phyloP scores from a whole-genome alignment of 768 basidiomycete genomes.

The Ramaria sp. region DNA sequence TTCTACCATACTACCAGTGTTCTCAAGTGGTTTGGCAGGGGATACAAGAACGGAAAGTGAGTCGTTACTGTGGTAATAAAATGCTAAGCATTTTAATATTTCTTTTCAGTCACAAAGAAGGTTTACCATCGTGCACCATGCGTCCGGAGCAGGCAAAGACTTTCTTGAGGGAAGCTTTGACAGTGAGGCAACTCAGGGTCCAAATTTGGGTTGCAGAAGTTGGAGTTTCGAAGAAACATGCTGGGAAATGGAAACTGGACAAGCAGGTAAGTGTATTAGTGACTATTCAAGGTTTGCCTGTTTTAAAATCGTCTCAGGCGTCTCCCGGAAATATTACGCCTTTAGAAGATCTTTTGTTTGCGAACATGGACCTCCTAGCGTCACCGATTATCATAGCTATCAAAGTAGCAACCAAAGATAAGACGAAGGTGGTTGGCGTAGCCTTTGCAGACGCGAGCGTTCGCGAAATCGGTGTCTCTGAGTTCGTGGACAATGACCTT shows the following conservation, averaged over 20 bases:
- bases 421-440: constrained; percentile 65
- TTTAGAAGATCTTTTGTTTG: constrained; percentile 80
- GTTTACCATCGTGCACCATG: constrained; percentile 66
- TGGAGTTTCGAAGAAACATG: constrained; percentile 58
- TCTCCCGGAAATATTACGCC: constrained; percentile 58
- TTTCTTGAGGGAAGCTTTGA: constrained; percentile 82
- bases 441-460: constrained; percentile 88
- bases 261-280: constrained; percentile 49
- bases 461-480: constrained; percentile 77
- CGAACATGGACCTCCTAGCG: constrained; percentile 63
- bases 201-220: constrained; percentile 81
- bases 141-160: constrained; percentile 66
- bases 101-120: background rate
- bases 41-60: constrained; percentile 15
- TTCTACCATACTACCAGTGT: constrained; percentile 85
- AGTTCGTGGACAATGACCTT: constrained; percentile 89
- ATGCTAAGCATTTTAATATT: background rate
- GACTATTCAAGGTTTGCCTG: background rate
- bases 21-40: constrained; percentile 75
- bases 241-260: constrained; percentile 61
- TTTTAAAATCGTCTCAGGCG: constrained; percentile 32
- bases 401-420: constrained; percentile 51
- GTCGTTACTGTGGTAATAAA: background rate
- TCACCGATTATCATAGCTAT: constrained; percentile 88
- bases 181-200: constrained; percentile 78